Evolutionary conservation across 805 yeast species (phyloP).

Genomic region (Monosporozyma aquatica): DNA sequence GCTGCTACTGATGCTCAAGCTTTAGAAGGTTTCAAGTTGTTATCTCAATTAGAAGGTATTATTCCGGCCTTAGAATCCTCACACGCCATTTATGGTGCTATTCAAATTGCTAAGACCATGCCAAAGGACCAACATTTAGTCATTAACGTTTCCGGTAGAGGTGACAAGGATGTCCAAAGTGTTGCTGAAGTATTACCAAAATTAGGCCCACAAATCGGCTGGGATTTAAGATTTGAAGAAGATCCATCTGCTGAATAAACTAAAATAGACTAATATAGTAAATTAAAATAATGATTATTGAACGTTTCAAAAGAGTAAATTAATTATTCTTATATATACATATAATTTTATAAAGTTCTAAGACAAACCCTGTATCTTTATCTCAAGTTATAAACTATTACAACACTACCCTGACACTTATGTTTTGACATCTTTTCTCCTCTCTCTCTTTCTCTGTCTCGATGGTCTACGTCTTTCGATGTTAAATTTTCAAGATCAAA

Average conservation of each 20-base stretch:
- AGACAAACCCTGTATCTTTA: no score
- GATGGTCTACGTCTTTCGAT: no score
- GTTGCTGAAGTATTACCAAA: constrained; percentile 91
- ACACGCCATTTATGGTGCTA: constrained; percentile 90
- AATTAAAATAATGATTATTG: neutral
- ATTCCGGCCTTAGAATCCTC: constrained; percentile 98
- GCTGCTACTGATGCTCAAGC: constrained; percentile 98
- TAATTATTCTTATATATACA: no score
- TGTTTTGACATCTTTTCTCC: no score
- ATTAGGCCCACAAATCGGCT: constrained; percentile 83
- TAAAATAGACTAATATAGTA: no score
- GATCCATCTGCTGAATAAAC: constrained; percentile 20
- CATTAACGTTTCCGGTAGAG: constrained; percentile 93
- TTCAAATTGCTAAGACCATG: constrained; percentile 79
- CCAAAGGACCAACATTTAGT: constrained; percentile 69
- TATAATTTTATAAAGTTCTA: no score
- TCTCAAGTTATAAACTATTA: no score
- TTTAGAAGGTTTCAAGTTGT: constrained; percentile 74
- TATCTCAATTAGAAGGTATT: constrained; percentile 93
- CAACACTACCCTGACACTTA: no score
- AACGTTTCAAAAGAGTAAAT: no score
- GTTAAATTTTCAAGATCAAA: no score
- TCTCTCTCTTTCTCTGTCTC: no score
- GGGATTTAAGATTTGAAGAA: constrained; percentile 86
- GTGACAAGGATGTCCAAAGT: constrained; percentile 97